Conservation (phyloP, 2,329 filamentous ascomycete genomes). For the Botrytis sinoallii region DNA sequence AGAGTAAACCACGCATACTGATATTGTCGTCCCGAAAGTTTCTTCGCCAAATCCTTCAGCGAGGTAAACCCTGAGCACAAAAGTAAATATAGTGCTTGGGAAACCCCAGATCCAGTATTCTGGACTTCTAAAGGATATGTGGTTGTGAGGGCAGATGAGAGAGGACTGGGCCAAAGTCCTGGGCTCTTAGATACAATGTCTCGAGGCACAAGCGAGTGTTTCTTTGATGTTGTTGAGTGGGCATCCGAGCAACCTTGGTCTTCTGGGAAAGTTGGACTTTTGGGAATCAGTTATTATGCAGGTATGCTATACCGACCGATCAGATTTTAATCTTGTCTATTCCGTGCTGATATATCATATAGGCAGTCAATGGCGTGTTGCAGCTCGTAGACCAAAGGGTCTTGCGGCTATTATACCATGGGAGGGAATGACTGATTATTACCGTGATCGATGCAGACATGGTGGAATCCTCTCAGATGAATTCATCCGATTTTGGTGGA, state of each 20-base stretch:
- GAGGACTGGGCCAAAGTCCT: conserved; percentile 50
- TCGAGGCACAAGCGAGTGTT: conserved; percentile 48
- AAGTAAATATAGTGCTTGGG: conserved; percentile 44
- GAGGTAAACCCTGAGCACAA: conserved; percentile 43
- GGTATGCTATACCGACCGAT: conserved; percentile 24
- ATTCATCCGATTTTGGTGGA: neutral
- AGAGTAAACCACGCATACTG: neutral
- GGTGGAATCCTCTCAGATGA: conserved; percentile 53
- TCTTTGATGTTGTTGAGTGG: conserved; percentile 53
- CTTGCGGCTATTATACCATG: neutral
- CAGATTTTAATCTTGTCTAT: conserved; percentile 18
- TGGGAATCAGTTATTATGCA: conserved; percentile 52
- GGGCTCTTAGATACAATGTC: conserved; percentile 54
- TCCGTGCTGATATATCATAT: neutral
- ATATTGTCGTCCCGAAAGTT: neutral
- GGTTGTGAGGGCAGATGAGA: conserved; percentile 48
- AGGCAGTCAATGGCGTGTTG: conserved; percentile 50
- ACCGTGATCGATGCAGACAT: conserved; percentile 49
- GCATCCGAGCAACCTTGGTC: conserved; percentile 49
- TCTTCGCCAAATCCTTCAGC: conserved; percentile 49
- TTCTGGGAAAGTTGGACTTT: conserved; percentile 48
- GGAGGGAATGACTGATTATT: neutral
- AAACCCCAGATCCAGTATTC: conserved; percentile 44
- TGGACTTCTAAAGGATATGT: conserved; percentile 44
- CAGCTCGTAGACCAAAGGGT: conserved; percentile 40